Conservation (phyloP, 495 filamentous ascomycete genomes). For the Penicillium odoratum region DNA sequence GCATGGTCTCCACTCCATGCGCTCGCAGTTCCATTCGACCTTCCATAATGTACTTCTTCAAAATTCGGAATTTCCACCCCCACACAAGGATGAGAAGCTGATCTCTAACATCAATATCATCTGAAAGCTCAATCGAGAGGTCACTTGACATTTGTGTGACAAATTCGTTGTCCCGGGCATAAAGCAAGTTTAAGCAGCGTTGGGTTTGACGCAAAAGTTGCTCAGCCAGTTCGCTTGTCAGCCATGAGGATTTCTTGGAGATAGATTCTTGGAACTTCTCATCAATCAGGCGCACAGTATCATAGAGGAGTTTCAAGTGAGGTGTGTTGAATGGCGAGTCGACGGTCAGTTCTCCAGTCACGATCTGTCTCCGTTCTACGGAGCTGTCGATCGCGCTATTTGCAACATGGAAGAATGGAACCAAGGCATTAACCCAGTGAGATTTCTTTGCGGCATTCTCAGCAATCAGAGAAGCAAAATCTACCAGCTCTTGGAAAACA, state of each 20-base stretch:
- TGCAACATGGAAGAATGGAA: slow-evolving; percentile 12
- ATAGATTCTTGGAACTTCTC: slow-evolving; percentile 37
- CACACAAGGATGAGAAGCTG: slow-evolving; percentile 47
- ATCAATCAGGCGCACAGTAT: slow-evolving; percentile 31
- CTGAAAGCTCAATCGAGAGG: slow-evolving; percentile 41
- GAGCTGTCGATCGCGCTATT: slow-evolving; percentile 18
- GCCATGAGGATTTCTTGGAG: slow-evolving; percentile 40
- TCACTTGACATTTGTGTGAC: slow-evolving; percentile 34
- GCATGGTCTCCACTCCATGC: slow-evolving; percentile 68
- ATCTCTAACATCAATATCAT: slow-evolving; percentile 30
- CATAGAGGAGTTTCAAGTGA: slow-evolving; percentile 27
- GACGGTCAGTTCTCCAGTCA: slow-evolving; percentile 6
- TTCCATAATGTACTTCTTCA: slow-evolving; percentile 71
- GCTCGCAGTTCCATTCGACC: slow-evolving; percentile 90
- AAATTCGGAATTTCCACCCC: slow-evolving; percentile 69
- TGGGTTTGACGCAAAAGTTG: slow-evolving; percentile 31
- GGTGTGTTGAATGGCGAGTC: slow-evolving; percentile 20
- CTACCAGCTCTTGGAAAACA: slow-evolving; percentile 22
- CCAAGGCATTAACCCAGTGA: neutral
- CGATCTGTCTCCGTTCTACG: slow-evolving; percentile 20
- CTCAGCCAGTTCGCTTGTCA: slow-evolving; percentile 39
- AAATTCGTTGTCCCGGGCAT: slow-evolving; percentile 23
- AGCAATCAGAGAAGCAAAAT: slow-evolving; percentile 27
- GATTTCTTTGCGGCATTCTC: neutral
- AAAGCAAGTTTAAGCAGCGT: slow-evolving; percentile 27